Percentiles rank a stretch among this genome's conserved stretches.
phyloP scores from a whole-genome alignment of 495 filamentous ascomycete species.

The Endocarpon pusillum region DNA sequence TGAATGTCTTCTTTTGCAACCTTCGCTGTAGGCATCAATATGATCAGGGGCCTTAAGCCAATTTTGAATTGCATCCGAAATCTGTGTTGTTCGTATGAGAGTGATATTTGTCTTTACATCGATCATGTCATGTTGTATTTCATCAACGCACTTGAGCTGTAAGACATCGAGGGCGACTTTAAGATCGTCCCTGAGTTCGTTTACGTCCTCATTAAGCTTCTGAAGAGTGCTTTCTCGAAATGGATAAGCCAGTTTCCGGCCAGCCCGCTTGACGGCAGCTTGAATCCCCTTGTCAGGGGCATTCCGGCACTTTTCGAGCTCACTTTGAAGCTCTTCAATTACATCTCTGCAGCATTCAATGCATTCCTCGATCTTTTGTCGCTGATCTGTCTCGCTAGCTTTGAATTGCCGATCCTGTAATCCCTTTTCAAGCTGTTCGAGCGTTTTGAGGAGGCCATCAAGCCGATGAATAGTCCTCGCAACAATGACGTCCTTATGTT shows the following conservation, averaged over 20 bases:
- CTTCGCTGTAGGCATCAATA: constrained; percentile 13
- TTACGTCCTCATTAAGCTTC: constrained; percentile 19
- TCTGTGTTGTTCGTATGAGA: constrained; percentile 3
- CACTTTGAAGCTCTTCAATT: constrained; percentile 16
- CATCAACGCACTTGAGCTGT: constrained; percentile 10
- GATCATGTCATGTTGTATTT: constrained; percentile 9
- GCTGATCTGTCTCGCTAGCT: constrained; percentile 9
- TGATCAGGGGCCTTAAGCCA: constrained; percentile 20
- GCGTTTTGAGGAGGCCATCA: constrained; percentile 8
- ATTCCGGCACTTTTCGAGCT: constrained; percentile 11
- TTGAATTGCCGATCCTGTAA: constrained; percentile 10
- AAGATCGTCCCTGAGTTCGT: constrained; percentile 14
- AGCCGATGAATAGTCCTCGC: constrained; percentile 7
- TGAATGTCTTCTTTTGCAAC: constrained; percentile 12
- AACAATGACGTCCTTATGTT: constrained; percentile 9
- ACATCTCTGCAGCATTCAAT: constrained; percentile 12
- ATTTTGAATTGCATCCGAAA: constrained; percentile 7
- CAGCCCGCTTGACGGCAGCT: constrained; percentile 5
- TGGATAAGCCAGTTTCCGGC: constrained; percentile 14
- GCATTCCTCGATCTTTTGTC: constrained; percentile 9
- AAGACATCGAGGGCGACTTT: constrained; percentile 15
- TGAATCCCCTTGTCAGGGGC: constrained; percentile 3
- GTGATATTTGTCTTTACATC: constrained; percentile 8
- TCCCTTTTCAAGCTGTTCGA: constrained; percentile 9
- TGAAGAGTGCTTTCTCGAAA: constrained; percentile 18